Evolutionary conservation across 805 yeast species (phyloP).

Genomic region (Candida yuanshanica): DNA sequence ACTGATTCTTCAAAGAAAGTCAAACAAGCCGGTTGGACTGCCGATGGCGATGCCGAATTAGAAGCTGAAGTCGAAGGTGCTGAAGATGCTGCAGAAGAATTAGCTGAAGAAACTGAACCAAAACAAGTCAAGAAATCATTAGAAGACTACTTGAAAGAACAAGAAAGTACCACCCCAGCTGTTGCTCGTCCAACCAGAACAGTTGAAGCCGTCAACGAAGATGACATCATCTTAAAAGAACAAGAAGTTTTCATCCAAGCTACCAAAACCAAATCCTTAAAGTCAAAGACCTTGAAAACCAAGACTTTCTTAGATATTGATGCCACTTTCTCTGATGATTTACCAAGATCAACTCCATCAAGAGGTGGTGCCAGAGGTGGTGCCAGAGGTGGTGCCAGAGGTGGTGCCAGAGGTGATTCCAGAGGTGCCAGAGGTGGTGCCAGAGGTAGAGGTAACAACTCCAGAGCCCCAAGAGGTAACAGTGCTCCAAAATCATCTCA

Average conservation of each 20-base stretch:
- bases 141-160: slow-evolving; percentile 79
- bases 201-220: slow-evolving; percentile 34
- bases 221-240: slow-evolving; percentile 61
- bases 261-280: slow-evolving; percentile 59
- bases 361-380: slow-evolving; percentile 31
- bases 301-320: slow-evolving; percentile 72
- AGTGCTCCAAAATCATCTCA: background rate
- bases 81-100: slow-evolving; percentile 43
- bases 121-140: slow-evolving; percentile 62
- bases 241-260: slow-evolving; percentile 55
- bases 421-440: slow-evolving; percentile 1
- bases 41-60: slow-evolving; percentile 62
- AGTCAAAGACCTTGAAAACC: slow-evolving; percentile 73
- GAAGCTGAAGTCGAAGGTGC: slow-evolving; percentile 59
- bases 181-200: slow-evolving; percentile 29
- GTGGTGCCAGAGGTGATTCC: slow-evolving; percentile 3
- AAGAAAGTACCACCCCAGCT: slow-evolving; percentile 44
- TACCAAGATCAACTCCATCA: slow-evolving; percentile 29
- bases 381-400: slow-evolving; percentile 26
- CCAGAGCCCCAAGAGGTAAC: background rate
- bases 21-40: slow-evolving; percentile 81
- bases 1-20: slow-evolving; percentile 80
- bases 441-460: background rate
- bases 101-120: slow-evolving; percentile 34
- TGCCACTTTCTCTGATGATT: slow-evolving; percentile 62